Base-by-base conservation (phyloP, 2,329 filamentous ascomycete genomes). In the Trichoderma aggressivum region DNA sequence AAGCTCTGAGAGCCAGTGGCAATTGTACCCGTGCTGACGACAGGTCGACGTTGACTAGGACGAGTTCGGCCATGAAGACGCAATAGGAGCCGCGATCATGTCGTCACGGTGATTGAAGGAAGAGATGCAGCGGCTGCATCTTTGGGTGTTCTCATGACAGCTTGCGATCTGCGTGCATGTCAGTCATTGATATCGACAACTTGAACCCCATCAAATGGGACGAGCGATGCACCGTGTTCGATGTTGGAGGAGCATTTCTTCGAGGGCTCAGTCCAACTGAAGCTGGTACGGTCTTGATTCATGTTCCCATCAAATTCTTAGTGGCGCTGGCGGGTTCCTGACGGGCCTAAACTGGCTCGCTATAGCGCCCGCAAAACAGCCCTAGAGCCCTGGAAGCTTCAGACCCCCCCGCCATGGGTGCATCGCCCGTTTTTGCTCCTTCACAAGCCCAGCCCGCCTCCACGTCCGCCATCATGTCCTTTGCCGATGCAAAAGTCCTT, bases 401-500 rank as follows among this genome's bases (percentile, higher is more conserved):
- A 58, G n/a, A n/a, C n/a, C n/a, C n/a, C n/a, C n/a, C n/a, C n/a
- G n/a, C n/a, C n/a, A n/a, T n/a, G n/a, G n/a, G n/a, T n/a, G n/a
- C n/a, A n/a, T n/a, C n/a, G n/a, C 30, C 53, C 18, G 28, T 34
- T 68, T 12, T 24, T 26, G 34, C 39, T 30, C 18, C 16, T 34
- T 47, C 64, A 68, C n/a, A 24, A 26, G 30, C 43, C 43, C 21
- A 32, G 36, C 39, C 56, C 65, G 7, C 56, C 28, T 36, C 39
- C 28, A 32, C 56, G 26, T 28, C n/a, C 24, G 11, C 56, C 65
- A 71, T 50, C 68, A 86, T 86, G 84, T 84, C 84, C 61, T 77
- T 81, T 63, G 73, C 77, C 43, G 77, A 83, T 34, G 79, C 83
- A 5, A 86, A 84, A 74, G 78, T 86, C 30, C 72, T 84, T 32